These are phyloP conservation scores for Arctium lappa DNA, from an alignment of 129 eudicot genomes.

Conservation along the genomic window DNA sequence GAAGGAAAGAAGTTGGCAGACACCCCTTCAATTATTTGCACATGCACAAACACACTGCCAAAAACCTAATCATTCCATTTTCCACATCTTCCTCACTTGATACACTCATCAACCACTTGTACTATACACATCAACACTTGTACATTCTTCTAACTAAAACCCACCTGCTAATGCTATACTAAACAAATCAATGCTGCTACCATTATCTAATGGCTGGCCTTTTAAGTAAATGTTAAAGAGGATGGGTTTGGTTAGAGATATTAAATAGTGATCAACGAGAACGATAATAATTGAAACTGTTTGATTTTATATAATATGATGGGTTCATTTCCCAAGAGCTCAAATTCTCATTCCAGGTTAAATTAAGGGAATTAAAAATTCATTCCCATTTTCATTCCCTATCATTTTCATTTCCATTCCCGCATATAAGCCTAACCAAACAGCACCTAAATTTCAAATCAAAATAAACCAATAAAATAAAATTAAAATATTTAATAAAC, in stretches of 20 bases:
- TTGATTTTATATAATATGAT: too few species aligned
- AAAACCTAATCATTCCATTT: conserved; percentile 17
- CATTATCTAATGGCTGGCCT: conserved; percentile 2
- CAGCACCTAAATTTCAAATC: conserved; percentile 17
- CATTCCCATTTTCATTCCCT: too few species aligned
- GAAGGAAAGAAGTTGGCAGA: conserved; percentile 33
- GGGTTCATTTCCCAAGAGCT: too few species aligned
- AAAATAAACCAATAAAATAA: conserved; percentile 1
- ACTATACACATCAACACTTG: background rate
- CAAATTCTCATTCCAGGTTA: too few species aligned
- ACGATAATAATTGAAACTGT: too few species aligned
- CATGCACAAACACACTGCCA: conserved; percentile 27
- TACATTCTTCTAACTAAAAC: conserved; percentile 1
- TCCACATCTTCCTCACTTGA: background rate
- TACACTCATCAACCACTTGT: background rate
- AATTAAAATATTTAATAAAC: background rate
- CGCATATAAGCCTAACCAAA: too few species aligned
- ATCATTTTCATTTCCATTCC: too few species aligned
- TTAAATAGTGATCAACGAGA: too few species aligned
- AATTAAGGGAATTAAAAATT: too few species aligned
- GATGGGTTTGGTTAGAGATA: too few species aligned
- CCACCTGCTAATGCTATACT: background rate
- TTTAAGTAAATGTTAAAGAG: conserved; percentile 15
- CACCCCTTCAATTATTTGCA: conserved; percentile 44
- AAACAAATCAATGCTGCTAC: conserved; percentile 19